Evolutionary conservation across 169 alveolate genomes (phyloP).

Genomic region (Eimeria praecox): DNA sequence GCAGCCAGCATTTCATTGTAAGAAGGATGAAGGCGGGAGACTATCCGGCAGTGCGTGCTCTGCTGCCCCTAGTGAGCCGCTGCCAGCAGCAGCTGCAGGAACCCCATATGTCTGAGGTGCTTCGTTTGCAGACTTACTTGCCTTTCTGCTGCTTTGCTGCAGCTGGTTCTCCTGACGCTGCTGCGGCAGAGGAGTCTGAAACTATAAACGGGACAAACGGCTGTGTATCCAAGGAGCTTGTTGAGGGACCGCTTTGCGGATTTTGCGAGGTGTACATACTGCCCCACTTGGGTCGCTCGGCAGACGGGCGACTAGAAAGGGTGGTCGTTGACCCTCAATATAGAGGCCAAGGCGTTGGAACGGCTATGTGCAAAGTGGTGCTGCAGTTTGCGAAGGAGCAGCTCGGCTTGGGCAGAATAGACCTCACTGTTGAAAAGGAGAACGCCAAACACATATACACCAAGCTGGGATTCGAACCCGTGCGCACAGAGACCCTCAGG

Average conservation of each 20-base stretch:
- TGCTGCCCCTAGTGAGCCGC: conserved; percentile 76
- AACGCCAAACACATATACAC: conserved; percentile 73
- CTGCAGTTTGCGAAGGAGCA: neutral
- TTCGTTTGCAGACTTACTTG: conserved; percentile 11
- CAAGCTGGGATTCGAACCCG: conserved; percentile 61
- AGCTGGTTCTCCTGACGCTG: neutral
- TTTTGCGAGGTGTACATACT: conserved; percentile 69
- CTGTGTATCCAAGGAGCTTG: neutral
- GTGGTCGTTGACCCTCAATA: conserved; percentile 57
- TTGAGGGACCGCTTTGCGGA: conserved; percentile 51
- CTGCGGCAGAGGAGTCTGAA: neutral
- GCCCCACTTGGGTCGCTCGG: conserved; percentile 78
- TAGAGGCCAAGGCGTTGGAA: conserved; percentile 69
- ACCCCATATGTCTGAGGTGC: neutral
- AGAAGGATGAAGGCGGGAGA: conserved; percentile 63
- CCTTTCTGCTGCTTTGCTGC: conserved; percentile 77
- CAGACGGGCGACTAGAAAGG: conserved; percentile 80
- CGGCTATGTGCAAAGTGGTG: conserved; percentile 41
- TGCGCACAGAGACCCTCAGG: conserved; percentile 44
- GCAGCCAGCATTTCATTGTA: neutral
- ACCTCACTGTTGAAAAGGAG: conserved; percentile 77
- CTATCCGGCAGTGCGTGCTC: conserved; percentile 55
- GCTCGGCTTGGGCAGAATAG: conserved; percentile 53
- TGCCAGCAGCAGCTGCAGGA: conserved; percentile 49
- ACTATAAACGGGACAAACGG: neutral